A percentile compares a stretch with the other conserved stretches of the same genome.
phyloP scores from a whole-genome alignment of 2,329 filamentous ascomycete genomes.

The Cladosporium austrohemisphaericum region DNA sequence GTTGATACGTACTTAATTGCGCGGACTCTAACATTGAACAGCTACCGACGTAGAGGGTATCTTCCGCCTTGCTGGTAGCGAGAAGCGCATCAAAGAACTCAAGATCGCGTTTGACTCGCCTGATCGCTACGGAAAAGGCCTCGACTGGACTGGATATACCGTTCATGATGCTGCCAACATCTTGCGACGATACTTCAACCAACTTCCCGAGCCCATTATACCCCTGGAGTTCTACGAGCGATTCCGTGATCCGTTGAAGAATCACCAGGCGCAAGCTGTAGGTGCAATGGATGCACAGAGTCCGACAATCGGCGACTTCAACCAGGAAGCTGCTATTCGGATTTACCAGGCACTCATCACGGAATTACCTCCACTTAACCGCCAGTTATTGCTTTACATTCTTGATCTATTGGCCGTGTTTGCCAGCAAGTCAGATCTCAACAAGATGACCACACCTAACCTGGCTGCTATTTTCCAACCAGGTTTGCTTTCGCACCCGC shows the following conservation, averaged over 20 bases:
- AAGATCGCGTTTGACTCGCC: constrained; percentile 90
- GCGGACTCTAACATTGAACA: constrained; percentile 36
- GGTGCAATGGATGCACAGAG: constrained; percentile 60
- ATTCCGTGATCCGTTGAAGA: constrained; percentile 78
- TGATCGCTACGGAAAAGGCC: constrained; percentile 89
- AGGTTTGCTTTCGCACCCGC: constrained; percentile 88
- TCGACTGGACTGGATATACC: constrained; percentile 96
- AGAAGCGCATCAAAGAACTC: constrained; percentile 96
- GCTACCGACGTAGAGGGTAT: constrained; percentile 95
- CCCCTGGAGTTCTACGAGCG: constrained; percentile 88
- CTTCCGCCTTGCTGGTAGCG: constrained; percentile 90
- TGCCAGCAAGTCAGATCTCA: constrained; percentile 91
- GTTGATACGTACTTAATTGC: background rate
- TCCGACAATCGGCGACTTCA: constrained; percentile 69
- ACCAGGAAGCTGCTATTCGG: constrained; percentile 70
- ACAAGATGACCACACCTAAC: constrained; percentile 94
- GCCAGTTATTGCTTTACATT: constrained; percentile 91
- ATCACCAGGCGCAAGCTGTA: constrained; percentile 65
- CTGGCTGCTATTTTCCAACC: constrained; percentile 96
- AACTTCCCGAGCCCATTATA: constrained; percentile 93
- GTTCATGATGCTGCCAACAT: constrained; percentile 98
- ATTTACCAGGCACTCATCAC: constrained; percentile 89
- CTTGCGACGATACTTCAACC: constrained; percentile 89
- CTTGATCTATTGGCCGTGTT: constrained; percentile 94
- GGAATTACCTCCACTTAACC: constrained; percentile 85